Conservation (phyloP, 2,329 filamentous ascomycete genomes). For the Trichoderma atrobrunneum region DNA sequence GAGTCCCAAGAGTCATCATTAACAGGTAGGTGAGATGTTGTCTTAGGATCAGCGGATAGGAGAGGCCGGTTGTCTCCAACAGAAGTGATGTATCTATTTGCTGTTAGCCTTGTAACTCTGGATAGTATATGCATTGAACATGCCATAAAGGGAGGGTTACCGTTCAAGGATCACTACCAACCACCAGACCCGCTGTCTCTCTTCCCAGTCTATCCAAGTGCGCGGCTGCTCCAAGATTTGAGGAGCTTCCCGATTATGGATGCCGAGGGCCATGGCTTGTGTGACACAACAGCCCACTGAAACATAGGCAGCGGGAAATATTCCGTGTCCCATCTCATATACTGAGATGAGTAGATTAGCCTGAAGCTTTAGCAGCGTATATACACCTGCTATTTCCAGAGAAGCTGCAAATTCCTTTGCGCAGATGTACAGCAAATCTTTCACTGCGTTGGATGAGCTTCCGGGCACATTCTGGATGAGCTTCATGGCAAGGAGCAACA, state of each 20-base stretch:
- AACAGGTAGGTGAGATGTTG: constrained; percentile 29
- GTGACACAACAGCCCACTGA: constrained; percentile 30
- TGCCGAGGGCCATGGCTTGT: constrained; percentile 22
- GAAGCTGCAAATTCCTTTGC: constrained; percentile 21
- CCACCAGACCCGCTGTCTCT: constrained; percentile 36
- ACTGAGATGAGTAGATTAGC: constrained; percentile 29
- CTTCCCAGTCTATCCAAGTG: constrained; percentile 33
- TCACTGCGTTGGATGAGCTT: background rate
- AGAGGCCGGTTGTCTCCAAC: constrained; percentile 26
- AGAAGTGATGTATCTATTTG: constrained; percentile 25
- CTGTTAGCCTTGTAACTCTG: background rate
- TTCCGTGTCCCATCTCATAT: constrained; percentile 36
- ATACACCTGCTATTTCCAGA: constrained; percentile 26
- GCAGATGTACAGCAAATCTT: constrained; percentile 17
- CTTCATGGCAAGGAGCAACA: constrained; percentile 28
- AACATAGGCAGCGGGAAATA: constrained; percentile 35
- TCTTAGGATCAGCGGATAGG: constrained; percentile 27
- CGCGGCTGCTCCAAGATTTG: constrained; percentile 28
- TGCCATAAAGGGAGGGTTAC: constrained; percentile 19
- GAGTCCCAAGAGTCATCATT: constrained; percentile 29
- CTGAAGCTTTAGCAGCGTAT: constrained; percentile 29
- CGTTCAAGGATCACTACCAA: constrained; percentile 33
- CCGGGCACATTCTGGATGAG: constrained; percentile 23
- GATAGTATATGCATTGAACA: background rate
- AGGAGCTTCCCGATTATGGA: constrained; percentile 18